A percentile compares a stretch with the other conserved stretches of the same genome.
Evolutionary conservation across 2,329 filamentous ascomycete species (phyloP).

Genomic region (Volutella citrinella): DNA sequence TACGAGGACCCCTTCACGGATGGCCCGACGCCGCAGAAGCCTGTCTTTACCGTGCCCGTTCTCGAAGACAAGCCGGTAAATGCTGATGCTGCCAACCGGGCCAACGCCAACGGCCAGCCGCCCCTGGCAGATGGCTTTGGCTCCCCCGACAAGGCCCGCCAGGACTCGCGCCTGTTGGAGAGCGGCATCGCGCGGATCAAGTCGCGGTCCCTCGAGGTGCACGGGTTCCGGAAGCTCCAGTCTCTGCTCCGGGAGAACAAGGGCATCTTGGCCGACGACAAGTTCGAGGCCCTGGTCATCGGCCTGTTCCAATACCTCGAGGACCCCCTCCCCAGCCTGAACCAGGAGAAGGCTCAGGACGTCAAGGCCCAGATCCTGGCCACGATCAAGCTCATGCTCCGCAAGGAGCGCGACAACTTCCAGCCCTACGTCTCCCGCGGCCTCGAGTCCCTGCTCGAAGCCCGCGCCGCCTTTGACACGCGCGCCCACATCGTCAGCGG

Average conservation of each 20-base stretch:
- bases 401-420: slow-evolving; percentile 63
- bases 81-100: slow-evolving; percentile 43
- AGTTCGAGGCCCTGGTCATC: slow-evolving; percentile 64
- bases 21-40: slow-evolving; percentile 44
- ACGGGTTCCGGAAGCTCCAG: slow-evolving; percentile 77
- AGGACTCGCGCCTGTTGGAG: slow-evolving; percentile 62
- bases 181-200: slow-evolving; percentile 74
- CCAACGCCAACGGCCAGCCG: slow-evolving; percentile 22
- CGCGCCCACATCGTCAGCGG: slow-evolving; percentile 71
- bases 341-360: slow-evolving; percentile 65
- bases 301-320: slow-evolving; percentile 72
- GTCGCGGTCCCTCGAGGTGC: slow-evolving; percentile 70
- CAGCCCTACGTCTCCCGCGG: slow-evolving; percentile 65
- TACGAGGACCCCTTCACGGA: slow-evolving; percentile 61
- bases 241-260: slow-evolving; percentile 67
- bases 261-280: slow-evolving; percentile 62
- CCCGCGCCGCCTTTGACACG: slow-evolving; percentile 64
- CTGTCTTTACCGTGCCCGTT: slow-evolving; percentile 46
- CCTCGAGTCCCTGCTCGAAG: slow-evolving; percentile 63
- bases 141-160: slow-evolving; percentile 49
- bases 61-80: slow-evolving; percentile 61
- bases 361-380: slow-evolving; percentile 72
- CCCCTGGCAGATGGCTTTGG: slow-evolving; percentile 19
- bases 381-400: slow-evolving; percentile 70
- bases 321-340: slow-evolving; percentile 50